Evolutionary conservation across 495 filamentous ascomycete genomes (phyloP), one percentile per base, ranked within the genome.

Genomic region (Hypoxylon crocopeplum): DNA sequence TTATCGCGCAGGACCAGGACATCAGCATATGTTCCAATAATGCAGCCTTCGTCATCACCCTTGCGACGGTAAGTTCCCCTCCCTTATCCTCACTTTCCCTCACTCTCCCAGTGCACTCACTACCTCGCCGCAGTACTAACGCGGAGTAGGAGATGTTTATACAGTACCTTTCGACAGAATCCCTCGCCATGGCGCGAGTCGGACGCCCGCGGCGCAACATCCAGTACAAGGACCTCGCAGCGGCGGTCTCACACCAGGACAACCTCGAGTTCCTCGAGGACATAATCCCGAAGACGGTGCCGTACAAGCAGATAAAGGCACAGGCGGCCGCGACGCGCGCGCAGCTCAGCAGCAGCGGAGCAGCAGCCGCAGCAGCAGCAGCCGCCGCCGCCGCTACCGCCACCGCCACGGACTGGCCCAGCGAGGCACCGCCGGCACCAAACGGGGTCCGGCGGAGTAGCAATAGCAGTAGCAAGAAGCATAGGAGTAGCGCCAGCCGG

Each of bases 131-230:
- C n/a, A n/a, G n/a, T n/a, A n/a, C n/a, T n/a, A n/a, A n/a, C n/a
- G n/a, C n/a, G n/a, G n/a, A n/a, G n/a, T n/a, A 95, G 89, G 94
- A 98, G 74, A 87, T 97, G 86, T 98, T 98, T 80, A 89, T 98
- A 59, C 91, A 96, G 69, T 87, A 97, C 69, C 82, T 98, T 27
- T 86, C 91, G 20, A 84, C 86, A 55, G 90, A 96, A 75, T 89
- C 85, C 21, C 84, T 96, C 64, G 92, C 91, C 67, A 89, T 96
- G 69, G 89, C 94, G 53, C 92, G 92, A 58, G 82, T 90, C 3
- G 94, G 97, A 70, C 81, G 88, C 49, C 93, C 93, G 21, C 83
- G 94, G 32, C 87, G 93, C 60, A 96, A 93, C 51, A 87, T 98
- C 61, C 95, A 98, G 72, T 98, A 98, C 81, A 92, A 89, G 71